phyloP scores from a whole-genome alignment of 2,329 filamentous ascomycete species.

The Kalaharituber pfeilii region DNA sequence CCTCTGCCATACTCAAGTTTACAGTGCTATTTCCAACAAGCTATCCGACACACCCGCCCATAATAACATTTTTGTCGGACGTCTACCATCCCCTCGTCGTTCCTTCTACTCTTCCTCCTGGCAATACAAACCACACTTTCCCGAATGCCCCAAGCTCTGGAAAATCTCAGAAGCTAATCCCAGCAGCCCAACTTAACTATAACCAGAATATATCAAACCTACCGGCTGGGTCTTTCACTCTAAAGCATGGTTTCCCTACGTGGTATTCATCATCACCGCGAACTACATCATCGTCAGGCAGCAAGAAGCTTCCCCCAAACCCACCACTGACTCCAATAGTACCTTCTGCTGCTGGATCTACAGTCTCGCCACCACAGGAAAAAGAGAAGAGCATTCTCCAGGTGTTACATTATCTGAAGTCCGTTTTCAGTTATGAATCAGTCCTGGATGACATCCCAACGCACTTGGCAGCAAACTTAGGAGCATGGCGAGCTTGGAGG shows the following conservation, averaged over 20 bases:
- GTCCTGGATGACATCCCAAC: constrained; percentile 65
- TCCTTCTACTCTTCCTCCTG: constrained; percentile 53
- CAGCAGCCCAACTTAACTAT: constrained; percentile 52
- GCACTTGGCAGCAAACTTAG: constrained; percentile 69
- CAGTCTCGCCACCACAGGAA: constrained; percentile 20
- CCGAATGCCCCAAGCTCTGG: constrained; percentile 23
- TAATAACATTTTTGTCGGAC: constrained; percentile 77
- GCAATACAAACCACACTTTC: neutral
- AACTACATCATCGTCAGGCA: constrained; percentile 38
- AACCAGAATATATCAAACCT: constrained; percentile 1
- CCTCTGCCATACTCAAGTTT: constrained; percentile 72
- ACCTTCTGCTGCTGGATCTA: neutral
- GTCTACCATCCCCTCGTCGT: constrained; percentile 90
- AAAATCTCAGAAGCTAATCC: constrained; percentile 67
- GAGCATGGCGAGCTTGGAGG: constrained; percentile 84
- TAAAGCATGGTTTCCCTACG: constrained; percentile 73
- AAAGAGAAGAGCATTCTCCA: constrained; percentile 42
- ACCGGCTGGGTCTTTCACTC: constrained; percentile 64
- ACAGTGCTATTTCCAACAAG: constrained; percentile 69
- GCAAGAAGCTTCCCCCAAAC: constrained; percentile 25
- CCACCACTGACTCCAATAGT: constrained; percentile 5
- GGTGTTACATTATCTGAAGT: constrained; percentile 63
- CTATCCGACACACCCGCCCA: constrained; percentile 63
- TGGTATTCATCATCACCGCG: constrained; percentile 39
- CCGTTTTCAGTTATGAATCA: constrained; percentile 59